These are phyloP conservation scores for Nephelium lappaceum DNA, from an alignment of 345 rosid species.

Conservation along the genomic window DNA sequence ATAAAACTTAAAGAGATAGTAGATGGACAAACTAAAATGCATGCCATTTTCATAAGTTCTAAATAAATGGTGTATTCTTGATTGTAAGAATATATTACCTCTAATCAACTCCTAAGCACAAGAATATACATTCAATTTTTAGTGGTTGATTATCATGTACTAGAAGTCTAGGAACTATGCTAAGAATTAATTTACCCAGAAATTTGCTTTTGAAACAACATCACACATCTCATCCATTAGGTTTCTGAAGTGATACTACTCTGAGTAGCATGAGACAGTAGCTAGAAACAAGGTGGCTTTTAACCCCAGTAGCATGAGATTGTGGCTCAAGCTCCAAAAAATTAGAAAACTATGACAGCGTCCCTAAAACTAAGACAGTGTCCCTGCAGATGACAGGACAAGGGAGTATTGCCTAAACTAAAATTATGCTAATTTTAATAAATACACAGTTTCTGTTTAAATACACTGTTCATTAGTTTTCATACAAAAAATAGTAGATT, in stretches of 20 bases:
- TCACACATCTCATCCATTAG: neutral
- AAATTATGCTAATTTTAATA: neutral
- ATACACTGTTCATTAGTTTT: neutral
- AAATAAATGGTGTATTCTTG: neutral
- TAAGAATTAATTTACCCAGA: neutral
- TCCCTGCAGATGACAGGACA: neutral
- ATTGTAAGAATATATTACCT: neutral
- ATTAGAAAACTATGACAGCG: neutral
- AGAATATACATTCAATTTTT: neutral
- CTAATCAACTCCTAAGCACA: neutral
- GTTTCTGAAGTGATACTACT: neutral
- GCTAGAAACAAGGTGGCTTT: neutral
- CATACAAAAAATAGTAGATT: neutral
- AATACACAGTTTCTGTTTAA: neutral
- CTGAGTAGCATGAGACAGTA: neutral
- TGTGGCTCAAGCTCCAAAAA: neutral
- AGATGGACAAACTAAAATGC: neutral
- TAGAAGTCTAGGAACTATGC: neutral
- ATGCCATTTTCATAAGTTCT: neutral
- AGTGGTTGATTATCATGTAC: neutral
- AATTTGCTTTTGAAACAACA: neutral
- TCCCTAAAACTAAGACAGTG: neutral
- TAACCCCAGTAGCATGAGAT: neutral
- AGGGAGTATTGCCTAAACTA: neutral
- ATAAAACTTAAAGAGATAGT: neutral